Evolutionary conservation across 2,329 filamentous ascomycete species (phyloP).

Genomic region (Aureobasidium vineae): DNA sequence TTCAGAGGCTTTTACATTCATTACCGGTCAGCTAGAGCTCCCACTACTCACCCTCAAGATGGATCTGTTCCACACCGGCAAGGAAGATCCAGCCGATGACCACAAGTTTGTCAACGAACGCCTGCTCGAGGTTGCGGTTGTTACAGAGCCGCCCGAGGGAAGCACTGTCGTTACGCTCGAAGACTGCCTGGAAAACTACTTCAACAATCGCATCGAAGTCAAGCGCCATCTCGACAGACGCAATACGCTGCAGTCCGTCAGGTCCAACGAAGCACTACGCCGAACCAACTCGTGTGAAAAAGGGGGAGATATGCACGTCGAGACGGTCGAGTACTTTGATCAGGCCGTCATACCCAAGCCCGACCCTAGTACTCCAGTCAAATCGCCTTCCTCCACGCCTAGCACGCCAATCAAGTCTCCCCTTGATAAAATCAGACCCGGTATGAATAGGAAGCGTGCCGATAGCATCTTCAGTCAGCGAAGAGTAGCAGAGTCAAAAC

Average conservation of each 20-base stretch:
- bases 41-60: slow-evolving; percentile 88
- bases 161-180: slow-evolving; percentile 71
- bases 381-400: slow-evolving; percentile 30
- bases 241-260: slow-evolving; percentile 56
- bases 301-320: slow-evolving; percentile 44
- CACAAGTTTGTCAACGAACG: slow-evolving; percentile 94
- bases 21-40: slow-evolving; percentile 83
- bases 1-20: slow-evolving; percentile 92
- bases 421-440: slow-evolving; percentile 38
- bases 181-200: slow-evolving; percentile 89
- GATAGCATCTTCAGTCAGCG: slow-evolving; percentile 53
- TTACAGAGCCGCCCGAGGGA: slow-evolving; percentile 64
- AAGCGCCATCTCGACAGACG: slow-evolving; percentile 65
- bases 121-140: slow-evolving; percentile 86
- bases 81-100: slow-evolving; percentile 77
- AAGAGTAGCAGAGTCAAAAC: slow-evolving; percentile 35
- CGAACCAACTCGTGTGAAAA: slow-evolving; percentile 35
- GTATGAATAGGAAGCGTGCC: slow-evolving; percentile 43
- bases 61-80: slow-evolving; percentile 90
- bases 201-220: slow-evolving; percentile 91
- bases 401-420: slow-evolving; percentile 34
- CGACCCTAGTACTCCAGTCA: slow-evolving; percentile 1
- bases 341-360: slow-evolving; percentile 27
- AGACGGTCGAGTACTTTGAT: slow-evolving; percentile 44
- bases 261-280: slow-evolving; percentile 34